Base-by-base conservation (phyloP, 2,329 filamentous ascomycete species). In the Anthostomella pinea region DNA sequence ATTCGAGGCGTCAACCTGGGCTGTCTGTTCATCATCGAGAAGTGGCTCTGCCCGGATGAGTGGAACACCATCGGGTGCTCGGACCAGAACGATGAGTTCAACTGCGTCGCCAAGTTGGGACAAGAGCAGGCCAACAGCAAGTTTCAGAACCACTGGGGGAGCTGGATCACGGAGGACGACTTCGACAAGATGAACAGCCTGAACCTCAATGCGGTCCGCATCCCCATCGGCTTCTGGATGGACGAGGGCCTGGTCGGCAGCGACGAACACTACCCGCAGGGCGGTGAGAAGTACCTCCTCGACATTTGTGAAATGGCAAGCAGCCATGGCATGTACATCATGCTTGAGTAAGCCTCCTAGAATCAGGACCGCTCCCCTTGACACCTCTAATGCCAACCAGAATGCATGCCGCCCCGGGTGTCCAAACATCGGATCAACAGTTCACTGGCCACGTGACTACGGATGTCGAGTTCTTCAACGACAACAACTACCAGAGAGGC, bases 191-290 rank as follows among this genome's bases (percentile, higher is more conserved):
- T 78, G 59, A 51, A 59, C n/a, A 60, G 54, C 26, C 69, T 66
- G 26, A 71, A 72, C 0, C 56, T 78, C 25, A 77, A 78, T 51
- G 72, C 73, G 0, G 62, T 79, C 30, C 65, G 73, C 5, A 67
- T 79, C 15, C 73, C 74, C 0, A 57, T 78, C 3, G 75, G 74
- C 7, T 79, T 74, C 55, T 79, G 73, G 73, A 59, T 77, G 23
- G 60, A 69, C 25, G 72, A 76, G 48, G 63, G 64, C 23, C 53
- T 74, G 3, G 69, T 78, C 8, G 63, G 72, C 36, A 35, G 62
- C 27, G 69, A 63, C 19, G 73, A 77, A 54, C 61, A 73, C 40
- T 78, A 77, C 38, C 71, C 73, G 3, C 55, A 46, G 47, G 70
- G 72, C 1, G 71, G 65, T 0, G 46, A 74, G 16, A 47, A 64